phyloP scores from a whole-genome alignment of 2,329 filamentous ascomycete genomes.

The Albifimbria verrucaria region DNA sequence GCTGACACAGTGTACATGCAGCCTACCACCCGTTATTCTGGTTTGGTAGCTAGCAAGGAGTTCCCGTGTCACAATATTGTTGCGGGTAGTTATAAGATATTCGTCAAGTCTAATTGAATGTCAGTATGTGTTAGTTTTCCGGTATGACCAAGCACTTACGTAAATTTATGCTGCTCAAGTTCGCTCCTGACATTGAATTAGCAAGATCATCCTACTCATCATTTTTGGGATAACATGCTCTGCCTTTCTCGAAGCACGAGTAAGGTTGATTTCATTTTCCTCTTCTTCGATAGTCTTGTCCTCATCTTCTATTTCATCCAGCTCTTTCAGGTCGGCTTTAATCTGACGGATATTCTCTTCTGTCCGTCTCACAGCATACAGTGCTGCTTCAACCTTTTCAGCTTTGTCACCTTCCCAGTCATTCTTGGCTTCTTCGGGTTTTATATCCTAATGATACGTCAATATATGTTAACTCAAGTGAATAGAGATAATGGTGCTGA shows the following conservation, averaged over 20 bases:
- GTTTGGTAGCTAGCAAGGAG: slow-evolving; percentile 26
- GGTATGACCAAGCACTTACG: slow-evolving; percentile 16
- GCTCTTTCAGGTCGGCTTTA: slow-evolving; percentile 9
- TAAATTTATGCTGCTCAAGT: slow-evolving; percentile 13
- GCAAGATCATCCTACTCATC: background rate
- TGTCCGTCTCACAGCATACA: slow-evolving; percentile 8
- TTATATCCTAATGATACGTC: slow-evolving; percentile 21
- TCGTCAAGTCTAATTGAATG: slow-evolving; percentile 21
- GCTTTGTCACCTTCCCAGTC: slow-evolving; percentile 25
- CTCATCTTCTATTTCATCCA: slow-evolving; percentile 12
- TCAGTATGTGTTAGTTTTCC: background rate
- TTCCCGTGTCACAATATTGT: slow-evolving; percentile 24
- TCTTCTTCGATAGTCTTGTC: slow-evolving; percentile 5
- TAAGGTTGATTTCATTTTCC: slow-evolving; percentile 1
- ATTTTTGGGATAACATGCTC: background rate
- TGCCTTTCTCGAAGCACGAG: slow-evolving; percentile 2
- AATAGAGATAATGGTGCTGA: slow-evolving; percentile 11
- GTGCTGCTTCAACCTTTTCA: slow-evolving; percentile 12
- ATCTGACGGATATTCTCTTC: slow-evolving; percentile 6
- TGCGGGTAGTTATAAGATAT: slow-evolving; percentile 35
- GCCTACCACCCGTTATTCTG: slow-evolving; percentile 14
- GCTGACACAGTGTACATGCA: slow-evolving; percentile 42
- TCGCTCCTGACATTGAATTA: slow-evolving; percentile 5
- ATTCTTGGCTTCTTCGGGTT: slow-evolving; percentile 25
- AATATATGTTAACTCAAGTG: background rate